Percentiles rank a stretch among this genome's conserved stretches.
Conservation (phyloP, 495 filamentous ascomycete genomes). For the Neurospora sp. region DNA sequence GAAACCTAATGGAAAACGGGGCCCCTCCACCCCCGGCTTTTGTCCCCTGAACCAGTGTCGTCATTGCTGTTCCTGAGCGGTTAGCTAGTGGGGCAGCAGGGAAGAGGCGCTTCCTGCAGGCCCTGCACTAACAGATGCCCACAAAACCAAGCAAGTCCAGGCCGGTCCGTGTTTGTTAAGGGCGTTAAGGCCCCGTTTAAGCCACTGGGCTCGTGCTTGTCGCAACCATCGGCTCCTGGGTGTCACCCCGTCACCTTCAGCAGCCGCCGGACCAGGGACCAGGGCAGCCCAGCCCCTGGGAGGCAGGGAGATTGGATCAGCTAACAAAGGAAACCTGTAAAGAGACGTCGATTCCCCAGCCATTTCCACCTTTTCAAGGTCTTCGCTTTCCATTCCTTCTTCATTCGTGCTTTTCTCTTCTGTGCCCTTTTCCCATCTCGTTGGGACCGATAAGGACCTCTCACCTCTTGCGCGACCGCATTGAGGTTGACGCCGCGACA, state of each 20-base stretch:
- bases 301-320: background rate
- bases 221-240: background rate
- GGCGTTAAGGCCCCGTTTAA: background rate
- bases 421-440: background rate
- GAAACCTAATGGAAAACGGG: background rate
- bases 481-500: background rate
- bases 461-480: background rate
- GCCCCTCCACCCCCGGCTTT: background rate
- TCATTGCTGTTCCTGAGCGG: background rate
- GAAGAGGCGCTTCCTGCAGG: background rate
- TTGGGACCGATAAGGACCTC: background rate
- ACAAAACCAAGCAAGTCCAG: background rate
- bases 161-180: background rate
- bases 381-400: background rate
- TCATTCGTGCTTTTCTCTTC: background rate
- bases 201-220: background rate
- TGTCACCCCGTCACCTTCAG: background rate
- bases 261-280: background rate
- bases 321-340: background rate
- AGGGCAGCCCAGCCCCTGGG: background rate
- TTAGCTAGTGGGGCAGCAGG: background rate
- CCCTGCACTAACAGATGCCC: background rate
- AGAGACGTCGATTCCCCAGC: background rate
- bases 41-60: background rate
- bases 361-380: background rate